Conservation (phyloP, 139 green algal genomes). For the Auxenochlorella protothecoides region DNA sequence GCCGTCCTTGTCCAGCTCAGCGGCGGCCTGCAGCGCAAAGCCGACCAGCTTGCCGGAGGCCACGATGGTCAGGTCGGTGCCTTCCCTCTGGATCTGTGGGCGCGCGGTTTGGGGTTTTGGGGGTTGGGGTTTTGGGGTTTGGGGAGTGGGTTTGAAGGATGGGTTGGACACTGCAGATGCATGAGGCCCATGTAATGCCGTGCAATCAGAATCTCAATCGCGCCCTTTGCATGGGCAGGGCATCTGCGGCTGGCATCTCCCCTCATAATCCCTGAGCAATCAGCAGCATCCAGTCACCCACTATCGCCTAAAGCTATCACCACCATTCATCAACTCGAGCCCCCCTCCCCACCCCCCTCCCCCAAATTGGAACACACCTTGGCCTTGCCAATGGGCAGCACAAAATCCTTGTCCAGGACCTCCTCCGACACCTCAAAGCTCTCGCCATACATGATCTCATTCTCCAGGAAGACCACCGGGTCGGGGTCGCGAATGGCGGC, state of each 20-base stretch:
- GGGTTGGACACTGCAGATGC: too few relatives aligned
- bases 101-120: too few relatives aligned
- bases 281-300: too few relatives aligned
- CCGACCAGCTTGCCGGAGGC: conserved; percentile 91
- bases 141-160: background rate
- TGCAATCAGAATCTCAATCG: too few relatives aligned
- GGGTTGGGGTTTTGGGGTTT: background rate
- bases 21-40: conserved; percentile 77
- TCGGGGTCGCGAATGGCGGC: conserved; percentile 93
- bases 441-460: conserved; percentile 94
- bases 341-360: background rate
- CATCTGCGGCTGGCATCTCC: too few relatives aligned
- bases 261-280: too few relatives aligned
- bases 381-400: conserved; percentile 92
- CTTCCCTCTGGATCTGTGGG: conserved; percentile 48
- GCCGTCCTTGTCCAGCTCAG: conserved; percentile 74
- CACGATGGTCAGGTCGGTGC: conserved; percentile 87
- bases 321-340: background rate
- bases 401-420: conserved; percentile 86
- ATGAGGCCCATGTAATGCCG: too few relatives aligned
- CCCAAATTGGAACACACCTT: conserved; percentile 43
- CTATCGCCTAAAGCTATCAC: too few relatives aligned
- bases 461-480: conserved; percentile 96
- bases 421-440: conserved; percentile 61
- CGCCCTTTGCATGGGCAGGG: too few relatives aligned